Evolutionary conservation across 768 basidiomycete species (phyloP), one percentile per base, ranked within the genome.

Genomic region (Udeniomyces megalosporus): DNA sequence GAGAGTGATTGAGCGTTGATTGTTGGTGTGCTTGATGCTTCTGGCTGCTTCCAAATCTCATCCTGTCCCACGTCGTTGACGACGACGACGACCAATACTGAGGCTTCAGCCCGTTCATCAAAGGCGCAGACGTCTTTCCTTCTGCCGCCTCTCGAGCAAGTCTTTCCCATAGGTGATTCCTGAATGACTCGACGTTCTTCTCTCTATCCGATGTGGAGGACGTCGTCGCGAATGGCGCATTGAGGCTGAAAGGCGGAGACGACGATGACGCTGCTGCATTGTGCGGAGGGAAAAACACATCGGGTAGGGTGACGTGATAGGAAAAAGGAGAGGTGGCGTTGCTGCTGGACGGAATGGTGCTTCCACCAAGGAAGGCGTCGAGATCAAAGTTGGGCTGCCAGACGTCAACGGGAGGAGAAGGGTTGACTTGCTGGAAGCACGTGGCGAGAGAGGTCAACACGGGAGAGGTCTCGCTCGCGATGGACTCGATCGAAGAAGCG

Each of bases 141-240:
- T 52, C 15, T 15, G 45, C 50, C 7, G 73, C 84, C 67, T 88
- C 88, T 34, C 82, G 78, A 0, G 88, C 88, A 82, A 93, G 86
- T 75, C 85, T 81, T 35, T 83, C 81, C 91, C 90, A 93, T 0
- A 95, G 77, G 65, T 93, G 90, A 86, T 90, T 90, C 46, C 90
- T 80, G 68, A 80, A 88, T 71, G 83, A 24, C 11, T 63, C 62
- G 62, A 63, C 57, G 20, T 55, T 63, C 62, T 14, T 57, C 42
- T 48, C 62, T 34, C 14, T 15, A 80, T 74, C 92, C 89, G 67
- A 92, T 76, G 1, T 80, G 82, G 77, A 88, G 90, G 78, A 92
- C 80, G 2, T 85, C 90, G 74, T 91, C 91, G 14, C 84, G 82
- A 67, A 87, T 88, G 66, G 77, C 71, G 67, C 91, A 88, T 26